Percentiles rank a stretch among this genome's conserved stretches.
phyloP scores from a whole-genome alignment of 768 basidiomycete species.

The Agrocybe pediades region DNA sequence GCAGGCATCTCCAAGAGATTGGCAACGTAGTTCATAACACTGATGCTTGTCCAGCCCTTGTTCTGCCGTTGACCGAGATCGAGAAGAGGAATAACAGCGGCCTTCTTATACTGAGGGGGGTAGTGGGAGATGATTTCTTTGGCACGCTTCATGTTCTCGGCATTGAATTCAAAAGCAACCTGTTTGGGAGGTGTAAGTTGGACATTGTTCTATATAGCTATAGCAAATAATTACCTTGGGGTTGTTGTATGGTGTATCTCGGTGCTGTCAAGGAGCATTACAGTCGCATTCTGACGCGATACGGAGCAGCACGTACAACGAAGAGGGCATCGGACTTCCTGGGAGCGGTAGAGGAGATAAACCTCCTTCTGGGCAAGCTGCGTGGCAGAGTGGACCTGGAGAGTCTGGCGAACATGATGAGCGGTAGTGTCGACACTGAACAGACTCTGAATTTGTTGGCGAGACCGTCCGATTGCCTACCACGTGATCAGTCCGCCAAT shows the following conservation, averaged over 20 bases:
- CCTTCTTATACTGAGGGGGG: slow-evolving; percentile 98
- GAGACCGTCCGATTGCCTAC: slow-evolving; percentile 10
- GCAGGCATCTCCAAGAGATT: slow-evolving; percentile 91
- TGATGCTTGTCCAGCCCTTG: slow-evolving; percentile 97
- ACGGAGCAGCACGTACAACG: slow-evolving; percentile 56
- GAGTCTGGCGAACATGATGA: slow-evolving; percentile 23
- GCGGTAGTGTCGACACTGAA: background rate
- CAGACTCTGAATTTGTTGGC: slow-evolving; percentile 4
- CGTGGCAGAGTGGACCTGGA: slow-evolving; percentile 16
- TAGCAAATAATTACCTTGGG: slow-evolving; percentile 50
- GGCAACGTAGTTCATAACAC: slow-evolving; percentile 98
- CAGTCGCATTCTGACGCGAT: background rate
- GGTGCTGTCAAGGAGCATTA: slow-evolving; percentile 62
- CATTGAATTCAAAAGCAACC: slow-evolving; percentile 89
- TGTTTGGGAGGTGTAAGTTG: slow-evolving; percentile 26
- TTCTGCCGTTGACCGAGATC: slow-evolving; percentile 98
- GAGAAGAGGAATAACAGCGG: slow-evolving; percentile 94
- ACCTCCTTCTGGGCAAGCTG: slow-evolving; percentile 26
- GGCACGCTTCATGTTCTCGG: slow-evolving; percentile 83
- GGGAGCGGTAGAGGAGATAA: slow-evolving; percentile 42
- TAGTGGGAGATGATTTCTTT: slow-evolving; percentile 91
- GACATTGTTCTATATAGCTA: background rate
- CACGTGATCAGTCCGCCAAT: slow-evolving; percentile 12
- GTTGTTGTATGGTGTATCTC: slow-evolving; percentile 94
- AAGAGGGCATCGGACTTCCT: slow-evolving; percentile 84